Base-by-base conservation (phyloP, 2,329 filamentous ascomycete species). In the Metarhizium humberi region DNA sequence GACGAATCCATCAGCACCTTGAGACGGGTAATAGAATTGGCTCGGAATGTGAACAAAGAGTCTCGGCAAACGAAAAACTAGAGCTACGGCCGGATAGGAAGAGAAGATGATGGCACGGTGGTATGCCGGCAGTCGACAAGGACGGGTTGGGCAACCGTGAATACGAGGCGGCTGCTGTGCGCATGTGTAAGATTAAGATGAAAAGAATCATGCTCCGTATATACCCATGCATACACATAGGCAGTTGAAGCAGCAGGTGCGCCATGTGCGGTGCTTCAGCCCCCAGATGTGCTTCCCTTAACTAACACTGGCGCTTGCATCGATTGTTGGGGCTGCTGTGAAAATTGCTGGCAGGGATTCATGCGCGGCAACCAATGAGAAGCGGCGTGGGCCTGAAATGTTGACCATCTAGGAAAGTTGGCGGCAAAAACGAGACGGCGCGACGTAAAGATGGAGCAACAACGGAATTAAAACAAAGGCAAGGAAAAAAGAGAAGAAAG, bases 1-100 rank as follows among this genome's bases (percentile, higher is more conserved):
- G 59, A 64, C 5, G 63, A 66, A 29, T 63, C 61, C 18, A 59
- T 66, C 16, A 51, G 53, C 38, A 61, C 60, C 36, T 57, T 72
- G 54, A 58, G 57, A 34, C 58, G 61, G 34, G 60, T 65, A 29
- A 58, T 69, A 38, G 56, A 61, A 40, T 61, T 62, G 61, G 57
- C 56, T 36, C 50, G 59, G 25, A 30, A 50, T 36, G 45, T n/a
- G 18, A 48, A 52, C n/a, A 16, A 51, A 55, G 40, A 3, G 14
- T 29, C 20, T 48, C 25, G 45, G n/a, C 45, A 30, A 6, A 30
- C 45, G 25, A 30, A 2, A 11, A n/a, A 6, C 20, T 30, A 30
- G 50, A 51, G 38, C 38, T 18, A 48, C 53, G 49, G n/a, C 20
- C 38, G 14, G 38, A 20, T 20, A 16, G 42, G 16, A 16, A 45